phyloP scores from a whole-genome alignment of 305 asterid genomes.

The Fraxinus angustifolia region DNA sequence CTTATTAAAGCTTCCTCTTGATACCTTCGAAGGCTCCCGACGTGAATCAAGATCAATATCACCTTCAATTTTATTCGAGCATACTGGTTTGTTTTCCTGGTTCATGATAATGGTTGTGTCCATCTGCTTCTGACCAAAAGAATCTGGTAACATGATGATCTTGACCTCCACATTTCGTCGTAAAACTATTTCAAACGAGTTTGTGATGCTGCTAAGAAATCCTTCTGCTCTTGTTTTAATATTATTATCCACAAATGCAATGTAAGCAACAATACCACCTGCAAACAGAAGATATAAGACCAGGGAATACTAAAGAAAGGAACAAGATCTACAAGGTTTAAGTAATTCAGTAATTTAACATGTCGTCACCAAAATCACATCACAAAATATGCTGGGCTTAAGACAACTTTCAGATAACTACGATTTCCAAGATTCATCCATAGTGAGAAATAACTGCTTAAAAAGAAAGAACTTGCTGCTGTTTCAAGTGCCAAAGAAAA shows the following conservation, averaged over 20 bases:
- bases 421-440: neutral
- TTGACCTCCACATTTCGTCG: constrained; percentile 74
- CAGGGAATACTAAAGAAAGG: constrained; percentile 7
- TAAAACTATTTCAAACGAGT: constrained; percentile 73
- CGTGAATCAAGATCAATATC: constrained; percentile 19
- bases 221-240: constrained; percentile 82
- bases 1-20: constrained; percentile 37
- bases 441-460: neutral
- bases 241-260: constrained; percentile 63
- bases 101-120: constrained; percentile 17
- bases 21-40: constrained; percentile 25
- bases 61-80: constrained; percentile 15
- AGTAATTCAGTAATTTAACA: neutral
- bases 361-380: neutral
- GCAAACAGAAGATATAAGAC: constrained; percentile 17
- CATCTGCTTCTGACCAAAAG: constrained; percentile 31
- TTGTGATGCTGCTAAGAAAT: constrained; percentile 81
- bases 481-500: neutral
- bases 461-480: neutral
- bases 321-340: neutral
- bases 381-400: neutral
- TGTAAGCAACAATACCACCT: constrained; percentile 77
- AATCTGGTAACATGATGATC: constrained; percentile 56
- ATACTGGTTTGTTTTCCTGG: constrained; percentile 21
- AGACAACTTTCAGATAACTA: neutral